Evolutionary conservation across 1,284 basidiomycete species (phyloP).

Genomic region (Ustilago cynodontis): DNA sequence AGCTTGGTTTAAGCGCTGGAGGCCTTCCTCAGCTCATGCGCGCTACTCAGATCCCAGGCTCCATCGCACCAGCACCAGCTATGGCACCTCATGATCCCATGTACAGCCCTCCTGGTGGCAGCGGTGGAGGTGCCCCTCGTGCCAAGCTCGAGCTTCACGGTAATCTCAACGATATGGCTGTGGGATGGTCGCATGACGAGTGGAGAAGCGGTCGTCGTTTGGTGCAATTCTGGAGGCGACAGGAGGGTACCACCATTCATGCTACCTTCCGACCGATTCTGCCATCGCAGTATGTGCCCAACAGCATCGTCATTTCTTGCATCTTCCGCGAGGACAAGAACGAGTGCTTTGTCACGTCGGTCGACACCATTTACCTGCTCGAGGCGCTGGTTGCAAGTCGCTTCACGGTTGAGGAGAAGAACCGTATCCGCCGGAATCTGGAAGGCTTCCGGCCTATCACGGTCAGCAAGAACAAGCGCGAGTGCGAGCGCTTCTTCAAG

Average conservation of each 20-base stretch:
- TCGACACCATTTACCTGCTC: conserved; percentile 92
- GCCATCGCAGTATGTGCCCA: conserved; percentile 70
- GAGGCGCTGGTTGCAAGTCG: conserved; percentile 85
- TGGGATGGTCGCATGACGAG: conserved; percentile 74
- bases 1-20: conserved; percentile 30
- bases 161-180: conserved; percentile 73
- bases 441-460: conserved; percentile 92
- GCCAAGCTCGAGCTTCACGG: conserved; percentile 70
- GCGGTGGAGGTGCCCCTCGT: conserved; percentile 44
- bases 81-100: conserved; percentile 38
- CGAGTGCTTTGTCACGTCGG: conserved; percentile 87
- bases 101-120: conserved; percentile 48
- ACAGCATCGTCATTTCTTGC: conserved; percentile 79
- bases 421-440: conserved; percentile 90
- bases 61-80: conserved; percentile 21
- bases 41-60: conserved; percentile 44
- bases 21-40: conserved; percentile 53
- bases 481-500: conserved; percentile 87
- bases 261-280: conserved; percentile 72
- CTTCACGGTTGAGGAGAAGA: conserved; percentile 95
- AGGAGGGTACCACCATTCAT: conserved; percentile 73
- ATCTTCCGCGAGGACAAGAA: conserved; percentile 85
- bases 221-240: conserved; percentile 74
- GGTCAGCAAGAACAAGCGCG: conserved; percentile 84
- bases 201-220: conserved; percentile 72